Conservation (phyloP, 495 filamentous ascomycete genomes). For the Xylaria grammica region DNA sequence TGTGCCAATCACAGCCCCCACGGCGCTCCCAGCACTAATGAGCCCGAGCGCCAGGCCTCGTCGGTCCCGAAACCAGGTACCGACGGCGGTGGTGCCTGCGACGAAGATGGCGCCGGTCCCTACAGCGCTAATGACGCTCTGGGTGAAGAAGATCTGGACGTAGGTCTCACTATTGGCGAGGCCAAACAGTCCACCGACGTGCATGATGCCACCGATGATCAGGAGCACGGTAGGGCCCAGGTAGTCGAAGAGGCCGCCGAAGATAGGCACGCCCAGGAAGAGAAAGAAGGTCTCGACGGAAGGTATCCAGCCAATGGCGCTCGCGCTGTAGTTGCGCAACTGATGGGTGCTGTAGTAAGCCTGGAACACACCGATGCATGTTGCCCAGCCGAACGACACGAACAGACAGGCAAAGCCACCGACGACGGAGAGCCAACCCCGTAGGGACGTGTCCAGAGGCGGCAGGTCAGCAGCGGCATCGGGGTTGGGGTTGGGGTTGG, state of each 20-base stretch:
- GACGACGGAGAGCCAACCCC: constrained; percentile 64
- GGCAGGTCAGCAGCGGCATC: not conserved
- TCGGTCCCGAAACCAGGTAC: constrained; percentile 66
- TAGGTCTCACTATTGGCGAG: constrained; percentile 60
- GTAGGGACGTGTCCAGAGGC: constrained; percentile 47
- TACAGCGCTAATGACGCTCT: constrained; percentile 53
- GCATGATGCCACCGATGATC: constrained; percentile 59
- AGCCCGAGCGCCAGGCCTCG: constrained; percentile 67
- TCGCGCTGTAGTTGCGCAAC: constrained; percentile 53
- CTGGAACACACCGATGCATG: constrained; percentile 66
- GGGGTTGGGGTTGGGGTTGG: too few species aligned
- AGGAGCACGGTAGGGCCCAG: constrained; percentile 65
- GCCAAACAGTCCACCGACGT: constrained; percentile 76
- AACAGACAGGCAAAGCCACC: constrained; percentile 61
- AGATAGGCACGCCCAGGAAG: constrained; percentile 49
- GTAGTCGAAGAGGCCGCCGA: constrained; percentile 65
- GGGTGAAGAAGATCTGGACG: constrained; percentile 62
- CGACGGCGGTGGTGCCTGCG: constrained; percentile 63
- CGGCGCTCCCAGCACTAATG: constrained; percentile 61
- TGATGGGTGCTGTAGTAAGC: constrained; percentile 60
- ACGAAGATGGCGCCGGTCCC: constrained; percentile 50
- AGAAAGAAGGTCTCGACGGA: constrained; percentile 31
- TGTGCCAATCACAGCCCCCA: constrained; percentile 64
- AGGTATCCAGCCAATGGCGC: constrained; percentile 62
- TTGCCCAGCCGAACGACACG: constrained; percentile 66